Base-by-base conservation (phyloP, 1,284 basidiomycete genomes). In the Hymenochaete sp. region DNA sequence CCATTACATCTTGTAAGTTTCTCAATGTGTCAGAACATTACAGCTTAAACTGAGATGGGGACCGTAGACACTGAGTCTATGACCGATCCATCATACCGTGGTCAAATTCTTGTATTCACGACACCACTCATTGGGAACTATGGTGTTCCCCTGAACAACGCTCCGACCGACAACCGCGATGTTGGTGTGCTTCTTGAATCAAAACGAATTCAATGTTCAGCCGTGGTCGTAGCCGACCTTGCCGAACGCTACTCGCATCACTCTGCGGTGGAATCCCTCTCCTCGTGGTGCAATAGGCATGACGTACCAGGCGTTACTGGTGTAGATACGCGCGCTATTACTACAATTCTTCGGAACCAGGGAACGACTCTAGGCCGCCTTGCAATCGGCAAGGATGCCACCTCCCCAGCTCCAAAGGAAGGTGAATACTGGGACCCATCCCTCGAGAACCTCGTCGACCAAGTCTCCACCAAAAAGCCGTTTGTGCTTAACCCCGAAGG, bases 51-150 rank as follows among this genome's bases (percentile, higher is more conserved):
- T 46, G 27, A 27, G 48, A 44, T 43, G 37, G 50, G 57, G 39
- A 44, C 27, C 27, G 14, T 55, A 92, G 89, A 99, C 67, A 98
- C 93, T 45, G 96, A 99, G 67, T 97, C 93, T 11, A 96, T 99
- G 91, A 99, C 95, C 38, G 95, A 99, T 62, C 95, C 95, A 4
- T 98, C 96, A 7, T 98, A 99, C 67, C 88, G 91, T 28, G 88
- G 92, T 44, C 96, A 99, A 67, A 92, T 98, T 56, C 78, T 99
- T 51, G 93, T 98, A 49, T 99, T 99, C 70, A 98, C 95, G 22
- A 89, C 93, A 3, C 95, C 96, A 19, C 79, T 99, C 65, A 97
- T 98, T 55, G 96, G 96, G 41, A 99, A 99, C 66, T 99, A 98
- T 61, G 95, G 96, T 52, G 93, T 99, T 3, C 95, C 95, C 8